Conservation (phyloP, 1,284 basidiomycete genomes). For the Mycena sp. region DNA sequence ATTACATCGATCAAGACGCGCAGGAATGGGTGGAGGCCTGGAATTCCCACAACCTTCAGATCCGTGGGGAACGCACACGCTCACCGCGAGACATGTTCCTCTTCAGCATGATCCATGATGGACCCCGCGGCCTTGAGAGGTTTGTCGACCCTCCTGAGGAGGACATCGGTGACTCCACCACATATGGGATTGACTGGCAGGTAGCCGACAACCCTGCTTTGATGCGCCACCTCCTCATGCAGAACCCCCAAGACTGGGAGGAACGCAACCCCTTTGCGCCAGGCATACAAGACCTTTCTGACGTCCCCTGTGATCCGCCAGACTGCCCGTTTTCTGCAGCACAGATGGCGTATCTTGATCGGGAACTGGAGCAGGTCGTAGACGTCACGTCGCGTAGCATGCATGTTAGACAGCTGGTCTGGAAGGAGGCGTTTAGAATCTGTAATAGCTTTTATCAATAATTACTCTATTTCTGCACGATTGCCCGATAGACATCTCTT, state of each 20-base stretch:
- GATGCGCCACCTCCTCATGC: conserved; percentile 1
- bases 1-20: conserved; percentile 28
- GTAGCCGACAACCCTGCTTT: conserved; percentile 2
- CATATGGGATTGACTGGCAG: conserved; percentile 35
- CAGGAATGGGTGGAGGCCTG: conserved; percentile 33
- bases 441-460: conserved; percentile 1
- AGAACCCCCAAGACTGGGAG: conserved; percentile 19
- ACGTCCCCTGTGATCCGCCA: conserved; percentile 22
- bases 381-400: conserved; percentile 4
- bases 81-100: conserved; percentile 33
- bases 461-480: too few relatives aligned
- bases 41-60: conserved; percentile 29
- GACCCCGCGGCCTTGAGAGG: conserved; percentile 22
- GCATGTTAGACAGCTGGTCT: conserved; percentile 2
- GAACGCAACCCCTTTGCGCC: conserved; percentile 7
- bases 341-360: conserved; percentile 2
- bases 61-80: conserved; percentile 21
- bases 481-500: too few relatives aligned
- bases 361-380: not conserved
- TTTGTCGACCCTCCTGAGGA: not conserved
- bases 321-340: conserved; percentile 3
- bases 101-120: conserved; percentile 32
- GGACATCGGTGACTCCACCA: conserved; percentile 17
- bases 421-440: conserved; percentile 7
- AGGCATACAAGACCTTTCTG: not conserved